Evolutionary conservation across 1,284 basidiomycete genomes (phyloP), one percentile per base, ranked within the genome.

Genomic region (Trichosporon coremiiforme): DNA sequence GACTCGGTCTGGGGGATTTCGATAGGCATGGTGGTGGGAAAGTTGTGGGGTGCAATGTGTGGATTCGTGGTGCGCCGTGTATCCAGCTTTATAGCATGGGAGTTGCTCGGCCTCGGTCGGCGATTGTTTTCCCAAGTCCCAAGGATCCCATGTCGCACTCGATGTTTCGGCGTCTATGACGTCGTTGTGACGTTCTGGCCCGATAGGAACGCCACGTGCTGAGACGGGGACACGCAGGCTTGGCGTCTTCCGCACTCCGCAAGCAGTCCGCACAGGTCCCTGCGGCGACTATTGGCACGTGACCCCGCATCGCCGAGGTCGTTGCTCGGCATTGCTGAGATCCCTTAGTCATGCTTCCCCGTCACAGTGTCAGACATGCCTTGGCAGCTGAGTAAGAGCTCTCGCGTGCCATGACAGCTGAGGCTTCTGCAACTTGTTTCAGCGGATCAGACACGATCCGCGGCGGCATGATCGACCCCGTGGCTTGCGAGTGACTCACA

Each of bases 11-110:
- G 35, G 57, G 57, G 17, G 33, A 33, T 22, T 17, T 17, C 17
- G 57, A 62, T 33, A 20, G 53, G 53, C 57, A 62, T 62, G 31
- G 13, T 62, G 29, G 57, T 33, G 29, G 22, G 53, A 29, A 29
- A 29, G 53, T 57, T 8, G 13, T 25, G 53, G 25, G 9, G 53
- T 55, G 53, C 22, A 55, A 25, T 31, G 25, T 57, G 53, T 15
- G 53, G 13, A 15, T 29, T 29, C 25, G 10, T 8, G 25, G 25
- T 31, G 6, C 31, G 53, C 29, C 25, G 25, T 25, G 53, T 8
- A 22, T 13, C 53, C 25, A 12, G 25, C 29, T 29, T 57, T 57
- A 57, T 57, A 57, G 41, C 41, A 45, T 45, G 41, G 41, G 41
- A 45, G 41, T n/a, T 15, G 41, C 41, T 45, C 36, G 17, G 41